Evolutionary conservation across 2,329 filamentous ascomycete genomes (phyloP).

Genomic region (Pseudocercospora fuligena): DNA sequence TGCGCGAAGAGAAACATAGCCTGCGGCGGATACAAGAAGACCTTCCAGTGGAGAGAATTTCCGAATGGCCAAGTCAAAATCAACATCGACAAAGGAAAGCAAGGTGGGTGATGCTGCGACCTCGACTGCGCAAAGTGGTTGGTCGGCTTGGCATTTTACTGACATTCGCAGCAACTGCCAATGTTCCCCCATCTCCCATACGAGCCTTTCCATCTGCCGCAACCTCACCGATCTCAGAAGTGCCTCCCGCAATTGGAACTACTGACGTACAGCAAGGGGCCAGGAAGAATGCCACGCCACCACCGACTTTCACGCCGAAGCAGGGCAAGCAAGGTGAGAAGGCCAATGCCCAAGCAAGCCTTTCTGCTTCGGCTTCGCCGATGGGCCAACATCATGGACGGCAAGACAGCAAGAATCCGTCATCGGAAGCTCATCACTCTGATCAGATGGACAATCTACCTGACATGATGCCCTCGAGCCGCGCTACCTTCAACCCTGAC

Average conservation of each 20-base stretch:
- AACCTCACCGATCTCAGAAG: constrained; percentile 7
- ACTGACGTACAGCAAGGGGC: not conserved
- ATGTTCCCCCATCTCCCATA: constrained; percentile 4
- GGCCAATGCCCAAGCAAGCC: not conserved
- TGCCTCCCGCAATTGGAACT: not conserved
- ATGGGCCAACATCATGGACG: not conserved
- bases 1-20: constrained; percentile 63
- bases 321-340: not conserved
- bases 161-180: constrained; percentile 18
- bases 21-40: constrained; percentile 75
- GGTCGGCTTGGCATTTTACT: constrained; percentile 10
- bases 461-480: not conserved
- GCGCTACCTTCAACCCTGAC: constrained; percentile 24
- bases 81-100: constrained; percentile 44
- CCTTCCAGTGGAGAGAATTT: constrained; percentile 76
- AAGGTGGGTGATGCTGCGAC: constrained; percentile 9
- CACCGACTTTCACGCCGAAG: not conserved
- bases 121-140: not conserved
- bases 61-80: constrained; percentile 60
- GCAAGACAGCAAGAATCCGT: constrained; percentile 7
- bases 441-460: not conserved
- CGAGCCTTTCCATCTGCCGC: not conserved
- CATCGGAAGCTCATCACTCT: not conserved
- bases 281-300: not conserved
- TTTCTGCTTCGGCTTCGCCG: constrained; percentile 6